Percentiles rank a stretch among this genome's conserved stretches.
phyloP scores from a whole-genome alignment of 768 basidiomycete genomes.

The Lentinus tigrinus region DNA sequence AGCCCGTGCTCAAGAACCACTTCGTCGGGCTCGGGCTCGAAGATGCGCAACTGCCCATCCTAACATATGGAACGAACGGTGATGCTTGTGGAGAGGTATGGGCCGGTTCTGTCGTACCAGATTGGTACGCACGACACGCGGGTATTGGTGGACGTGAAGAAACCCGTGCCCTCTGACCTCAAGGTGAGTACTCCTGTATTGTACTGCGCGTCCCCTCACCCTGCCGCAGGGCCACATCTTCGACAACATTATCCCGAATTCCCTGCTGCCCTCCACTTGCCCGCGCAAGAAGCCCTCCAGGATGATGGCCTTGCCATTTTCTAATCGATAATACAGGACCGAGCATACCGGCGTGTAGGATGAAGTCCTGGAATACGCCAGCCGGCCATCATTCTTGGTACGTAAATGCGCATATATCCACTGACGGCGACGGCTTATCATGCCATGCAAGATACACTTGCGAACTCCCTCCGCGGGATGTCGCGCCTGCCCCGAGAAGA shows the following conservation, averaged over 20 bases:
- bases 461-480: no score
- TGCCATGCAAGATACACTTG: no score
- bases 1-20: constrained; percentile 64
- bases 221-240: constrained; percentile 61
- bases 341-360: no score
- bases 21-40: constrained; percentile 87
- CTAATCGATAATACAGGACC: no score
- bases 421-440: no score
- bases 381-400: no score
- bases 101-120: constrained; percentile 92
- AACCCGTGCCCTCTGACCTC: constrained; percentile 78
- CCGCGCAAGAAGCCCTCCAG: constrained; percentile 70
- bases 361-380: no score
- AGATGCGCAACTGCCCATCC: constrained; percentile 69
- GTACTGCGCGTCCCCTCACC: not conserved
- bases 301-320: no score
- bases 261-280: constrained; percentile 64
- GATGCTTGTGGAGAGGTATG: constrained; percentile 71
- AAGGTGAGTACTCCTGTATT: constrained; percentile 46
- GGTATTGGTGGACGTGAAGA: constrained; percentile 89
- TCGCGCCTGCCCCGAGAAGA: no score
- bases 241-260: constrained; percentile 77
- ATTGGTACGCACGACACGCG: constrained; percentile 87
- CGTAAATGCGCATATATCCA: no score
- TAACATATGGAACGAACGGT: constrained; percentile 85